Evolutionary conservation across 1,284 basidiomycete genomes (phyloP), one percentile per base, ranked within the genome.

Genomic region (Papiliotrema flavescens): DNA sequence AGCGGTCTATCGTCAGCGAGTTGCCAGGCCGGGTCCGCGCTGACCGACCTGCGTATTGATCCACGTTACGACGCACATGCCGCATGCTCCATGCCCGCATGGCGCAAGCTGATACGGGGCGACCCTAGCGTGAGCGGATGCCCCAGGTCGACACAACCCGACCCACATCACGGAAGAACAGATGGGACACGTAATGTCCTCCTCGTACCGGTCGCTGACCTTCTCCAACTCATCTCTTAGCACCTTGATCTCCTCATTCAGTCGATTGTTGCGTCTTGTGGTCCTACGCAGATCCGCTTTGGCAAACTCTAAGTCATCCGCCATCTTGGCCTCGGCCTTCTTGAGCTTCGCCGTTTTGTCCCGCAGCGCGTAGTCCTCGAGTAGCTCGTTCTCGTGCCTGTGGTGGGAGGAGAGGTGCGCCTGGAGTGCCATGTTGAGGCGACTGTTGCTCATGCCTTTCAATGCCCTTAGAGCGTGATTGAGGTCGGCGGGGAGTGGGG

Each of bases 71-170:
- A 39, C 51, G 34, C 55, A 57, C 4, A 14, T 39, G 14, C 51
- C 55, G 42, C 55, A 57, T 32, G 41, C n/a, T 0, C 39, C 24
- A 53, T 57, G 55, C 22, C 55, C 55, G 47, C 55, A 57, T 1
- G 55, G 55, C 6, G 42, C 43, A 24, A 57, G 13, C 37, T 46
- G 47, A 28, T 49, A 47, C 6, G 55, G 55, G n/a, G 26, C 47
- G 19, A 53, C 55, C 47, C 55, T 57, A 34, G 11, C 7, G 19
- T 14, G 23, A 44, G 11, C 13, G 19, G 17, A 20, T 42, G 35
- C 8, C 13, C 7, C 17, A 47, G 2, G 2, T 22, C 7, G 22
- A 36, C 13, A 4, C 24, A n/a, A 43, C 2, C n/a, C 24, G 23
- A 50, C 55, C 53, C 43, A 57, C 55, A 57, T 49, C 17, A 57